These are phyloP conservation scores for Melastoma candidum DNA, from an alignment of 441 rosid species.

Conservation along the genomic window DNA sequence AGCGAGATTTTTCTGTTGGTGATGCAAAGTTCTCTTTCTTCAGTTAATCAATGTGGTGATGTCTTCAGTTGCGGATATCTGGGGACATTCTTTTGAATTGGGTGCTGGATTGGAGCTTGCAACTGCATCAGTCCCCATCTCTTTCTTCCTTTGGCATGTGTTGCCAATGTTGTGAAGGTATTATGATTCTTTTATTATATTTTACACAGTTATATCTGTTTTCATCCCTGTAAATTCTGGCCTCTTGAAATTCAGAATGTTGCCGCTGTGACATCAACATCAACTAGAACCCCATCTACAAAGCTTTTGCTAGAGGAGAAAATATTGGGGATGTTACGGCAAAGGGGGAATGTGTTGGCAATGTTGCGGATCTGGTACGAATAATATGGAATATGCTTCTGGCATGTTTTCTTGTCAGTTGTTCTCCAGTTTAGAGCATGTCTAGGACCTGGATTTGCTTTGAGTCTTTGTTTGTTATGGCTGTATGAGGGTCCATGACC, in stretches of 20 bases:
- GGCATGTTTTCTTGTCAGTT: too few species aligned
- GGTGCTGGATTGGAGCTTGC: constrained; percentile 98
- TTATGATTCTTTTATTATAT: constrained; percentile 1
- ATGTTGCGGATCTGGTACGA: constrained; percentile 91
- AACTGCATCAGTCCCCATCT: constrained; percentile 92
- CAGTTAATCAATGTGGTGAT: background rate
- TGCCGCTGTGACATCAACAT: constrained; percentile 96
- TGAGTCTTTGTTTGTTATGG: too few species aligned
- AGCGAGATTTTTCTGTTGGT: background rate
- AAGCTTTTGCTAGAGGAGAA: constrained; percentile 98
- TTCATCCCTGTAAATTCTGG: constrained; percentile 11
- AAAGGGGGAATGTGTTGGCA: constrained; percentile 97
- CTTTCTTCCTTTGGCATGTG: constrained; percentile 97
- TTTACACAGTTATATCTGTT: background rate
- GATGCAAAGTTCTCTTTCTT: background rate
- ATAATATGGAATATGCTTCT: background rate
- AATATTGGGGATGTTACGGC: constrained; percentile 99
- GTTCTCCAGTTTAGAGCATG: too few species aligned
- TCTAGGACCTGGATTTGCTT: too few species aligned
- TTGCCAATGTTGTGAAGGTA: constrained; percentile 96
- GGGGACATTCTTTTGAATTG: constrained; percentile 92
- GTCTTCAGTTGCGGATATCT: constrained; percentile 66
- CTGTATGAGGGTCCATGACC: too few species aligned
- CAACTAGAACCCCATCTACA: constrained; percentile 98
- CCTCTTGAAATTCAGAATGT: constrained; percentile 56